Evolutionary conservation across 805 yeast genomes (phyloP).

Genomic region (Ogataea ganodermae): DNA sequence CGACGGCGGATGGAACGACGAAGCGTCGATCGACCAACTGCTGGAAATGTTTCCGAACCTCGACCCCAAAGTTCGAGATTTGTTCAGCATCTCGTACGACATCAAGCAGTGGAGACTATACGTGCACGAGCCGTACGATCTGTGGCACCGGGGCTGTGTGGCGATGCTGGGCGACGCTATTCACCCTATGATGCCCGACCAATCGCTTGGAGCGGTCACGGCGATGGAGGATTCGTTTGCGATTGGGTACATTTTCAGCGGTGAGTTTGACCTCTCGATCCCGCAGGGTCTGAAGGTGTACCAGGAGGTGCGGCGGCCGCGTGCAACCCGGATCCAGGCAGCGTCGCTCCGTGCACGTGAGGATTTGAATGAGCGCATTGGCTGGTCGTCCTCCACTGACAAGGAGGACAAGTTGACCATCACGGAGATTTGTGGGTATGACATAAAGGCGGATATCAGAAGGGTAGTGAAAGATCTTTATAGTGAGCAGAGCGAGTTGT

Average conservation of each 20-base stretch:
- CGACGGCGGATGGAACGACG: conserved; percentile 30
- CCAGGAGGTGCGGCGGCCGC: conserved; percentile 31
- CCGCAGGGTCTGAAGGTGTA: conserved; percentile 30
- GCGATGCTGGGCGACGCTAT: conserved; percentile 38
- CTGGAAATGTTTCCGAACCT: conserved; percentile 23
- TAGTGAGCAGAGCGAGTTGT: not conserved
- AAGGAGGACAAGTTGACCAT: conserved; percentile 30
- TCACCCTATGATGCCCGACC: conserved; percentile 37
- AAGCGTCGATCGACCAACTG: conserved; percentile 24
- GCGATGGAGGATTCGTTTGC: conserved; percentile 28
- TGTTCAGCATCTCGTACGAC: conserved; percentile 31
- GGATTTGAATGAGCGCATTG: conserved; percentile 36
- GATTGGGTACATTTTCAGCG: conserved; percentile 32
- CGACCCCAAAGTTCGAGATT: conserved; percentile 25
- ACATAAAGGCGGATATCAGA: conserved; percentile 32
- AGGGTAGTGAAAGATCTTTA: conserved; percentile 10
- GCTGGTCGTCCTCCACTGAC: conserved; percentile 30
- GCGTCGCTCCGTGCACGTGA: conserved; percentile 37
- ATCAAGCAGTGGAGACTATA: conserved; percentile 34
- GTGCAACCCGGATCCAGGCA: conserved; percentile 35
- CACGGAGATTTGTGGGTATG: conserved; percentile 36
- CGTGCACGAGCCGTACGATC: conserved; percentile 29
- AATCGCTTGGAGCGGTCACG: conserved; percentile 23
- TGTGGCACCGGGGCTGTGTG: conserved; percentile 32
- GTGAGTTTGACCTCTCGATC: conserved; percentile 28